Conservation (phyloP, 2,329 filamentous ascomycete genomes). For the Leptographium flavum region DNA sequence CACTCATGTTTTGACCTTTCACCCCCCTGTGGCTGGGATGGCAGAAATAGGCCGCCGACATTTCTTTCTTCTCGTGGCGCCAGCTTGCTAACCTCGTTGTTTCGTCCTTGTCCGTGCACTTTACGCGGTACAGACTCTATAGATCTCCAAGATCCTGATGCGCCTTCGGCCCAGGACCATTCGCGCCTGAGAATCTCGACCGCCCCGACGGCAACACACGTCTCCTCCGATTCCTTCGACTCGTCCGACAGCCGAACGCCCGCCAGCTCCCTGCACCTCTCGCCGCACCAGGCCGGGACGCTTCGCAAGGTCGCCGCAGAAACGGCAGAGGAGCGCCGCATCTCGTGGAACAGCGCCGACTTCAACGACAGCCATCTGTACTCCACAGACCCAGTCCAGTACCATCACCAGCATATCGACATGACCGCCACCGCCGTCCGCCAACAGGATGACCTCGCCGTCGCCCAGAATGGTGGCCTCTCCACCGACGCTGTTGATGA, state of each 20-base stretch:
- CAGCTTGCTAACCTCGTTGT: conserved; percentile 11
- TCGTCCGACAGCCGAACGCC: conserved; percentile 22
- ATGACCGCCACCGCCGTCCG: conserved; percentile 9
- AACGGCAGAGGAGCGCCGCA: conserved; percentile 53
- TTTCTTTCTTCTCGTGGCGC: conserved; percentile 4
- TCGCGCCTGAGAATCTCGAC: conserved; percentile 30
- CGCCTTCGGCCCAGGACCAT: conserved; percentile 77
- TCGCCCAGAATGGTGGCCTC: conserved; percentile 46
- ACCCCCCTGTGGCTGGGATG: conserved; percentile 2
- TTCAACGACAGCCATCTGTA: conserved; percentile 28
- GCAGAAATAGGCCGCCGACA: neutral
- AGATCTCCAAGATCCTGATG: conserved; percentile 75
- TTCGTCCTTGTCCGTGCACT: conserved; percentile 8
- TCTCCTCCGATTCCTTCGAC: neutral
- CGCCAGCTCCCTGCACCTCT: neutral
- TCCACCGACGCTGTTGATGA: conserved; percentile 39
- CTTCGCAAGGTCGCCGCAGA: conserved; percentile 70
- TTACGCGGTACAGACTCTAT: conserved; percentile 57
- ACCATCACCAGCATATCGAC: conserved; percentile 21
- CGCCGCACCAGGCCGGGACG: conserved; percentile 69
- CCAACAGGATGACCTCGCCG: conserved; percentile 42
- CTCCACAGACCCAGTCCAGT: conserved; percentile 29
- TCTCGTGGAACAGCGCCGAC: conserved; percentile 35
- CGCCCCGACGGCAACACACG: no score
- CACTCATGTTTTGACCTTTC: conserved; percentile 1